Evolutionary conservation across 2,329 filamentous ascomycete species (phyloP).

Genomic region (Aspergillus sp.): DNA sequence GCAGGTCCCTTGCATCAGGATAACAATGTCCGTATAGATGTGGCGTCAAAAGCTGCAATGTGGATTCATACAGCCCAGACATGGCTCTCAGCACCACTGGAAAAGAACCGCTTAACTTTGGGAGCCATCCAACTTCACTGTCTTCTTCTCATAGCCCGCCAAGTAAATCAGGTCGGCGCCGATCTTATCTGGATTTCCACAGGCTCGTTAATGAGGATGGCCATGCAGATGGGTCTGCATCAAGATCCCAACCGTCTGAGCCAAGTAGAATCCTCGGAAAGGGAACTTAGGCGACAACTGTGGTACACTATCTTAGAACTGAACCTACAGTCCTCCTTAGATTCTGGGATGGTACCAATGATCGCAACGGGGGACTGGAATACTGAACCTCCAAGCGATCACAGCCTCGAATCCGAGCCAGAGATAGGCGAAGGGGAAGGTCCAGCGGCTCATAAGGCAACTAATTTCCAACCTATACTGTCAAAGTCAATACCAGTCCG

Average conservation of each 20-base stretch:
- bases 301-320: slow-evolving; percentile 43
- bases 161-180: slow-evolving; percentile 23
- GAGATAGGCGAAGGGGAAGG: neutral
- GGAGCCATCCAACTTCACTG: slow-evolving; percentile 22
- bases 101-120: slow-evolving; percentile 23
- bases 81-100: slow-evolving; percentile 25
- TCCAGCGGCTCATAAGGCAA: neutral
- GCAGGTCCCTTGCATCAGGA: slow-evolving; percentile 13
- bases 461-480: slow-evolving; percentile 11
- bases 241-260: slow-evolving; percentile 30
- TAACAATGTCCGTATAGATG: slow-evolving; percentile 7
- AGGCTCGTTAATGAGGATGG: slow-evolving; percentile 30
- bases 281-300: slow-evolving; percentile 33
- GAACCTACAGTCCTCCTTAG: slow-evolving; percentile 32
- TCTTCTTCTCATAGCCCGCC: slow-evolving; percentile 21
- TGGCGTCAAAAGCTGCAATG: slow-evolving; percentile 6
- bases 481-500: slow-evolving; percentile 19
- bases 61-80: slow-evolving; percentile 22
- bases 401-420: slow-evolving; percentile 19
- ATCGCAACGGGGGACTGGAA: slow-evolving; percentile 36
- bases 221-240: slow-evolving; percentile 38
- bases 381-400: slow-evolving; percentile 27
- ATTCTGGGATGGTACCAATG: slow-evolving; percentile 32
- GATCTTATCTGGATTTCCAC: slow-evolving; percentile 39
- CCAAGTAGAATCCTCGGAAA: slow-evolving; percentile 17